Conservation (phyloP, 2,329 filamentous ascomycete species). For the Sclerotinia borealis region DNA sequence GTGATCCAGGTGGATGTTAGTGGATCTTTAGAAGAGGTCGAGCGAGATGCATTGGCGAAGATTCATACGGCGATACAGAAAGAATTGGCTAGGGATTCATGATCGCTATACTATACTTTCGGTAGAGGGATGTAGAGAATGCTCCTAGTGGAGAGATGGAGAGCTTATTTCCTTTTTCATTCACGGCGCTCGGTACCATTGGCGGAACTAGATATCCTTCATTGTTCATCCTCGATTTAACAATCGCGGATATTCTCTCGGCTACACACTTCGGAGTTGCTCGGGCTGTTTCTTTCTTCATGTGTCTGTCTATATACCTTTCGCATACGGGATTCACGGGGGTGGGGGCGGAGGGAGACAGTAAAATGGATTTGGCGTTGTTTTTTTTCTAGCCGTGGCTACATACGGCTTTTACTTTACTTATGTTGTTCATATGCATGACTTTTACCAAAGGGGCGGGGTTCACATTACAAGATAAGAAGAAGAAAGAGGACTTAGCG, state of each 20-base stretch:
- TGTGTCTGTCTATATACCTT: background rate
- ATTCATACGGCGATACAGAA: conserved; percentile 35
- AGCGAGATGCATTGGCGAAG: conserved; percentile 51
- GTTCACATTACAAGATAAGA: background rate
- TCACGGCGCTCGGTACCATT: conserved; percentile 9
- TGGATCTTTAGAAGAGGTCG: conserved; percentile 51
- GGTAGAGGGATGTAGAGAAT: background rate
- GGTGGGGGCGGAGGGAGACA: background rate
- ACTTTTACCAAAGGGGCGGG: background rate
- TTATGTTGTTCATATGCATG: background rate
- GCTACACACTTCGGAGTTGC: conserved; percentile 3
- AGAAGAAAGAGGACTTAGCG: background rate
- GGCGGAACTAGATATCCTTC: background rate
- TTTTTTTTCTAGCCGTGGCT: background rate
- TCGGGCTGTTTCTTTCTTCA: background rate
- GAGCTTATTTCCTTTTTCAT: background rate
- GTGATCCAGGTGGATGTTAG: conserved; percentile 67
- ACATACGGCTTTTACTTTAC: background rate
- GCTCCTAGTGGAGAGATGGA: background rate
- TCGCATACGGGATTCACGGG: background rate
- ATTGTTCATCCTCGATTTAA: background rate
- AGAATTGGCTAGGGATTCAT: conserved; percentile 16
- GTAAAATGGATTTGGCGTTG: background rate
- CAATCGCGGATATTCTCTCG: background rate
- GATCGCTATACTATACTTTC: background rate